Evolutionary conservation across 2,329 filamentous ascomycete species (phyloP), one percentile per base, ranked within the genome.

Genomic region (Pestalotiopsis sp.): DNA sequence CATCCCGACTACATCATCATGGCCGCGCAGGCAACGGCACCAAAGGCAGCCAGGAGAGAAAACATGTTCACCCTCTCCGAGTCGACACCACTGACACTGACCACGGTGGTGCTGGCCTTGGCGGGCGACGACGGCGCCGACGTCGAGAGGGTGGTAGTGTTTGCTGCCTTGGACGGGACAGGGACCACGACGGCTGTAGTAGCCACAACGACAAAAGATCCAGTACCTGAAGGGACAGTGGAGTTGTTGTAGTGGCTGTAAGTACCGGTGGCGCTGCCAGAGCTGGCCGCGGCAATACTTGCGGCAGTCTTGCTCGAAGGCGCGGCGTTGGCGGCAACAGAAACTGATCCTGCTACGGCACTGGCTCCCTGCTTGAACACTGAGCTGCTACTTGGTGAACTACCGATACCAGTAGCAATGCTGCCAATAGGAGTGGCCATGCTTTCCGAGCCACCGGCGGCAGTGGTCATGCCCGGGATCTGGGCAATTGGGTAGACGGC

Each of bases 401-500:
- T 13, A 25, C 23, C 23, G 4, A 25, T 59, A 20, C 23, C 23
- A 59, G n/a, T 27, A 25, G 56, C 56, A 2, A 25, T 59, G n/a
- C n/a, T 36, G 2, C 31, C 31, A 36, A 36, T 36, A 9, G 31
- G 7, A 36, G 31, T 36, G 31, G 2, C 31, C 31, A 36, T 36
- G 31, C 31, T 36, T 36, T 2, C 31, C 31, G 31, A 36, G 31
- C 41, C 41, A 14, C 41, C 41, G n/a, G n/a, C 41, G 13, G 14
- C 41, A 49, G 87, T 87, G 20, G 59, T 7, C n/a, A 13, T 38
- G 27, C 27, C 17, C 6, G 17, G 62, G n/a, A 23, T 13, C 20
- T 65, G 27, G 11, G 52, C 39, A 14, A 66, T n/a, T 84, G 92
- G 92, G 79, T 88, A 85, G 66, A 85, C 77, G 11, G 84, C 85